Evolutionary conservation across 352 stramenopile species (phyloP), one percentile per base, ranked within the genome.

Genomic region (Phytophthora pluvialis): DNA sequence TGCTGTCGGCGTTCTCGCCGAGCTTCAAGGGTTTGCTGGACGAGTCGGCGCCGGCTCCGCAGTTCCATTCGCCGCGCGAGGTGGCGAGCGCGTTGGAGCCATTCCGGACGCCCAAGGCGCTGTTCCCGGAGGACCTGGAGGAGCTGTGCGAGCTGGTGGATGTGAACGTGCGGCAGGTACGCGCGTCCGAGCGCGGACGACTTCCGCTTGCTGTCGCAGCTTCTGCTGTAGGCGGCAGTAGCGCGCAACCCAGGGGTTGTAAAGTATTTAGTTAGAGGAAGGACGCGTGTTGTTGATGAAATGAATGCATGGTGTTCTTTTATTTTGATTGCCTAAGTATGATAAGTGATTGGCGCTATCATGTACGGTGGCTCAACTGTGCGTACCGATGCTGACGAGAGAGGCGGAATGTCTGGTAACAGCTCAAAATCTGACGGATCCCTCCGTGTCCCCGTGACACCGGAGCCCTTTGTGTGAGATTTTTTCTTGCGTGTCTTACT

Each of bases 41-140:
- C 25, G 43, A n/a, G 8, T 46, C 46, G 39, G 7, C 29, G 8
- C 3, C n/a, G 18, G 13, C 7, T 39, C 11, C 39, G 33, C 51
- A 47, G 15, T 60, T 63, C 46, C 47, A 52, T 21, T 77, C 73
- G 3, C 70, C 70, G 0, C 49, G 73, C 1, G 65, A 68, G 26
- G 73, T 75, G 13, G 38, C 53, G 16, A 33, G 60, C 40, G 60
- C 64, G 15, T 32, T 81, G 12, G 73, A 81, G 59, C 73, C 73
- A 11, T 81, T 81, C 51, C 66, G 62, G 8, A 62, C 62, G 15
- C 73, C 73, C 1, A 62, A 70, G 28, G 60, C 62, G 38, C 59
- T 81, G 33, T 77, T 72, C 28, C 60, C 73, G 18, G 73, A 78
- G 28, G 73, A 81, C 52, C 66, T 81, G 28, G 66, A 77, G 39